phyloP scores from a whole-genome alignment of 768 basidiomycete genomes.

The Rhodotorula graminis region DNA sequence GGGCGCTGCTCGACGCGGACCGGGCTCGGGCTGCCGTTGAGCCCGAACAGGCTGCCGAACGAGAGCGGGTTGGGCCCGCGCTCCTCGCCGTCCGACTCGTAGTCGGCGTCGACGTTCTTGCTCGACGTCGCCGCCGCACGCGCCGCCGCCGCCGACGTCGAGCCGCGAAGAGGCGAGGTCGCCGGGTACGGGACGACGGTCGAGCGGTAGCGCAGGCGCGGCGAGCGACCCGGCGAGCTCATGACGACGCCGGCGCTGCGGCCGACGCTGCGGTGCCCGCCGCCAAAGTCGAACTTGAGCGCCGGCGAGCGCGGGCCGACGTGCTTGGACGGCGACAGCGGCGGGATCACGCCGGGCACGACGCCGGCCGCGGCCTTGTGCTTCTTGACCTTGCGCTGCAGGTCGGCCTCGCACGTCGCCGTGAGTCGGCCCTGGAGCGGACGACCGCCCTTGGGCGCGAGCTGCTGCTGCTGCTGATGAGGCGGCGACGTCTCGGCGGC shows the following conservation, averaged over 20 bases:
- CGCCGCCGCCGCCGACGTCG: background rate
- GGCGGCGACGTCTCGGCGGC: background rate
- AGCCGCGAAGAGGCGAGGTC: slow-evolving; percentile 26
- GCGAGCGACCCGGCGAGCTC: slow-evolving; percentile 33
- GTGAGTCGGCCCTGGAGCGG: slow-evolving; percentile 36
- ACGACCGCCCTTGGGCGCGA: slow-evolving; percentile 3
- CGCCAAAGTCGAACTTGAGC: slow-evolving; percentile 13
- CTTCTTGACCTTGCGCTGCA: slow-evolving; percentile 25
- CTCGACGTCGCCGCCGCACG: background rate
- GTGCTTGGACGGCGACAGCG: slow-evolving; percentile 33
- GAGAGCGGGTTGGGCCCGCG: slow-evolving; percentile 4
- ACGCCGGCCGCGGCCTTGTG: background rate
- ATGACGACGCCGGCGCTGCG: slow-evolving; percentile 8
- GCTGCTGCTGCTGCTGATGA: background rate
- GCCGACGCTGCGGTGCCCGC: background rate
- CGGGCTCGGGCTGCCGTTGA: slow-evolving; percentile 29
- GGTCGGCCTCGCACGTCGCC: slow-evolving; percentile 38
- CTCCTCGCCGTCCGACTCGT: slow-evolving; percentile 16
- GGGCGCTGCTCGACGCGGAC: background rate
- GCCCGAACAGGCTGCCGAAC: slow-evolving; percentile 20
- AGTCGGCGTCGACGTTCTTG: background rate
- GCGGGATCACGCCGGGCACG: slow-evolving; percentile 18
- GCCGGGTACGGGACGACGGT: background rate
- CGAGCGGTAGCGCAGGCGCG: slow-evolving; percentile 12
- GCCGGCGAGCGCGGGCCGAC: slow-evolving; percentile 34